Base-by-base conservation (phyloP, 176 grass and related monocot species). In the Lolium multiflorum region DNA sequence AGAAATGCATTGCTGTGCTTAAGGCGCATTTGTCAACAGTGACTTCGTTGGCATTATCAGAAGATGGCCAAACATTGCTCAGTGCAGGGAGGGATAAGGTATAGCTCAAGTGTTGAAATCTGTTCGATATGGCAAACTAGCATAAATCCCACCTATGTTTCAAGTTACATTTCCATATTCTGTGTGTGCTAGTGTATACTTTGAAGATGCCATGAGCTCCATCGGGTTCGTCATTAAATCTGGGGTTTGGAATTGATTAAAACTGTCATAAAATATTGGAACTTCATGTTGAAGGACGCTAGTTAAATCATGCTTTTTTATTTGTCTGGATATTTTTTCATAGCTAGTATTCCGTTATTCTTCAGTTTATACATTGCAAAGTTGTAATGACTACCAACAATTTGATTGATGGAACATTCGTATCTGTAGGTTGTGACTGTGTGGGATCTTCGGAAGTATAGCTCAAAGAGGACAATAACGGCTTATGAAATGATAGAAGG, bases 401-500 rank as follows among this genome's bases (percentile, higher is more conserved):
- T 80, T 50, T 84, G 31, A 82, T 26, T 63, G 11, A 74, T 81
- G 46, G 24, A 88, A 67, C 56, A 49, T 85, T 11, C 87, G 16
- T 86, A 98, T 82, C 15, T 89, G n/a, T 87, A 98, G 96, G 58
- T 98, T 67, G 93, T 98, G 61, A 96, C 84, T 85, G 84, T 86
- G 37, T 98, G 96, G 96, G 90, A 96, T 87, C 56, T 92, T 80
- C 58, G 61, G 26, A 89, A 91, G 65, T 98, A 92, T 81, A 89
- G 41, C 78, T 98, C 89, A 48, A 96, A 95, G 87, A 94, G 89
- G 78, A 98, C 96, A 72, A 84, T 98, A 73, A 88, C 90, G 2
- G 86, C 90, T 39, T 95, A 94, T 91, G 96, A 98, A 85, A 95
- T 98, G 91, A 86, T 98, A 74, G 96, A 98, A 94, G 81, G 84